A percentile compares a stretch with the other conserved stretches of the same genome.
Conservation (phyloP, 495 filamentous ascomycete genomes). For the Penicillium canariense region DNA sequence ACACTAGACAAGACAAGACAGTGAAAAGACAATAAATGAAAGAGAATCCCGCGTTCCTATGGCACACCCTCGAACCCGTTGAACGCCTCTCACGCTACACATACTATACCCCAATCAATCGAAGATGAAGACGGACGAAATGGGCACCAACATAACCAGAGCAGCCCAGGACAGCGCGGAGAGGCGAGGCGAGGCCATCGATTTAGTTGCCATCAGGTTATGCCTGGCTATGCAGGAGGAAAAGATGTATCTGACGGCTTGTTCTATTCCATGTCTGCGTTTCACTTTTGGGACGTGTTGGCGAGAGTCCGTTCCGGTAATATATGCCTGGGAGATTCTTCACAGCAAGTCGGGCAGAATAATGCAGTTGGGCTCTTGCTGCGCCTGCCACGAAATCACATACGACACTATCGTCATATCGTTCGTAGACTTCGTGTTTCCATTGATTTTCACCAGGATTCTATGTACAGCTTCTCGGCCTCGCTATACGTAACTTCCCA, state of each 20-base stretch:
- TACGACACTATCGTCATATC: too few relatives aligned
- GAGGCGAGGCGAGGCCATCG: neutral
- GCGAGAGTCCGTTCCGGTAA: neutral
- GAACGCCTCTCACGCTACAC: neutral
- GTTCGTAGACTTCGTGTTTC: too few relatives aligned
- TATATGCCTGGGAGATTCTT: neutral
- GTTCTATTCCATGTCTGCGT: neutral
- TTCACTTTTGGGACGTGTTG: neutral
- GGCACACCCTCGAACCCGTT: neutral
- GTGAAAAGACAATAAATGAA: slow-evolving; percentile 1
- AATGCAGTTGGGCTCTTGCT: neutral
- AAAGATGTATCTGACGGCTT: neutral
- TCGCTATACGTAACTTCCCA: too few relatives aligned
- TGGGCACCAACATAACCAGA: neutral
- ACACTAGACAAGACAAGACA: slow-evolving; percentile 20
- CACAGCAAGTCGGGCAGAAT: neutral
- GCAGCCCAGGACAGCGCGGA: neutral
- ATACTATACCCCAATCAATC: slow-evolving; percentile 4
- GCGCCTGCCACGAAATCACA: neutral
- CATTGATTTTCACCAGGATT: too few relatives aligned
- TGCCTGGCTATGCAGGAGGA: too few relatives aligned
- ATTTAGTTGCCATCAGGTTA: neutral
- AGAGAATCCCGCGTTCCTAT: neutral
- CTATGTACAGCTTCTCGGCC: too few relatives aligned
- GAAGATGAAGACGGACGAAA: neutral